Evolutionary conservation across 1,284 basidiomycete species (phyloP).

Genomic region (Takashimella tepidaria): DNA sequence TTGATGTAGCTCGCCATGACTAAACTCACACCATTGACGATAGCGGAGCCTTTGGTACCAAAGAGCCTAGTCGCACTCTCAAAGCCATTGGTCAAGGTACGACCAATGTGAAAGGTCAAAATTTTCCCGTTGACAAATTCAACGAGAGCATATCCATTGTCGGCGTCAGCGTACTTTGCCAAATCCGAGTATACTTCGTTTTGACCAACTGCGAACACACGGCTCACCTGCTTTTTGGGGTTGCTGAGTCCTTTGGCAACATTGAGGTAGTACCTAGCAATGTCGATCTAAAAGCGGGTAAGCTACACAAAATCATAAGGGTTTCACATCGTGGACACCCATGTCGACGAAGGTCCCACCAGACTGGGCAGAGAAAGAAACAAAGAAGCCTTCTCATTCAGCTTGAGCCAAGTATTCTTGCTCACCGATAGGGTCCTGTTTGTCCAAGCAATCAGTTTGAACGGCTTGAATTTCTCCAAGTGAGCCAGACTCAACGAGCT

Average conservation of each 20-base stretch:
- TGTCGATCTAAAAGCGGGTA: not conserved
- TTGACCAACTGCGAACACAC: constrained; percentile 21
- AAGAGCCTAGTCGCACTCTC: constrained; percentile 13
- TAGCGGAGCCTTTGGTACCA: constrained; percentile 16
- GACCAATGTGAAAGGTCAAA: constrained; percentile 15
- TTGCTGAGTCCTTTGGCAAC: not conserved
- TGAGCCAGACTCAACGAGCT: not conserved
- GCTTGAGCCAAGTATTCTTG: not conserved
- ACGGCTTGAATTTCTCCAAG: constrained; percentile 14
- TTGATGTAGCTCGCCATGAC: too few species aligned
- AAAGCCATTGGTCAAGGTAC: constrained; percentile 15
- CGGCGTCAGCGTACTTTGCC: constrained; percentile 16
- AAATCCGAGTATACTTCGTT: constrained; percentile 25
- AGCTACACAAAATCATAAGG: not conserved
- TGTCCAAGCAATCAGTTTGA: constrained; percentile 14
- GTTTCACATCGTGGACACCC: constrained; percentile 16
- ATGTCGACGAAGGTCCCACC: constrained; percentile 24
- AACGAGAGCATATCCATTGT: constrained; percentile 19
- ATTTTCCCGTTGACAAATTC: constrained; percentile 20
- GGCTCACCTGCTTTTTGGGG: constrained; percentile 18
- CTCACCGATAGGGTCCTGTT: constrained; percentile 12
- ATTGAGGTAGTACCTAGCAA: constrained; percentile 17
- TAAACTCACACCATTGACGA: constrained; percentile 20
- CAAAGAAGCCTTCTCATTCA: constrained; percentile 23
- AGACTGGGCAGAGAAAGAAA: constrained; percentile 16